Evolutionary conservation across 2,329 filamentous ascomycete species (phyloP).

Genomic region (Harringtonia aguacate): DNA sequence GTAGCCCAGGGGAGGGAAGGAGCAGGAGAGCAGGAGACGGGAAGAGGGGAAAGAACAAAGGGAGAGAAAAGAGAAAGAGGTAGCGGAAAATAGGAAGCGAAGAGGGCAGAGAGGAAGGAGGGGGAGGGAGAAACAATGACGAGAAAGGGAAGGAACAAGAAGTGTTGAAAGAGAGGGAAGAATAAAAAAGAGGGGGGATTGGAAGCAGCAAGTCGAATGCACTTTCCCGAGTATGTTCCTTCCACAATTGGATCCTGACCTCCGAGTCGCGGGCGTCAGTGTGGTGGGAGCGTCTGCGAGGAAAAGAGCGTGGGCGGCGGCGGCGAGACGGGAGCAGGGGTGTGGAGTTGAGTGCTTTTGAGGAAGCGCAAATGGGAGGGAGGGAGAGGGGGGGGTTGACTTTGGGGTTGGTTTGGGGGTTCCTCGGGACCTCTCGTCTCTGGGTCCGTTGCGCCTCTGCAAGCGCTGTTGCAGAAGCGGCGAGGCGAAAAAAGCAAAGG

Average conservation of each 20-base stretch:
- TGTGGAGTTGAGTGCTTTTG: neutral
- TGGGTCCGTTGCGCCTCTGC: neutral
- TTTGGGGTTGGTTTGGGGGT: neutral
- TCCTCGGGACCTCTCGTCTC: too few species aligned
- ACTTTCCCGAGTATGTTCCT: neutral
- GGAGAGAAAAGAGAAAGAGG: neutral
- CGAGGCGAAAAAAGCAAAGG: neutral
- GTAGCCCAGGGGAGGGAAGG: neutral
- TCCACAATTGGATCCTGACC: constrained; percentile 4
- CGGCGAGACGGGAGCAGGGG: neutral
- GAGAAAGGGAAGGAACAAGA: neutral
- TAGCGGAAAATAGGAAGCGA: neutral
- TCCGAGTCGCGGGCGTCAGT: constrained; percentile 4
- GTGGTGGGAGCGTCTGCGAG: constrained; percentile 2
- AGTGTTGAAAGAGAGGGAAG: neutral
- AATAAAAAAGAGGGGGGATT: neutral
- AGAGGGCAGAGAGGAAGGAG: neutral
- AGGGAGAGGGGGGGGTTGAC: neutral
- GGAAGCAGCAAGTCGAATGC: neutral
- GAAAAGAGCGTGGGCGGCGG: constrained; percentile 1
- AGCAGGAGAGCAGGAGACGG: neutral
- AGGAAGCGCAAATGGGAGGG: too few species aligned
- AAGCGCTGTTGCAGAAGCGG: neutral
- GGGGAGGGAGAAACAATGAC: neutral
- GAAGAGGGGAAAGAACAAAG: too few species aligned